Base-by-base conservation (phyloP, 495 filamentous ascomycete species). In the Annulohypoxylon bovei region DNA sequence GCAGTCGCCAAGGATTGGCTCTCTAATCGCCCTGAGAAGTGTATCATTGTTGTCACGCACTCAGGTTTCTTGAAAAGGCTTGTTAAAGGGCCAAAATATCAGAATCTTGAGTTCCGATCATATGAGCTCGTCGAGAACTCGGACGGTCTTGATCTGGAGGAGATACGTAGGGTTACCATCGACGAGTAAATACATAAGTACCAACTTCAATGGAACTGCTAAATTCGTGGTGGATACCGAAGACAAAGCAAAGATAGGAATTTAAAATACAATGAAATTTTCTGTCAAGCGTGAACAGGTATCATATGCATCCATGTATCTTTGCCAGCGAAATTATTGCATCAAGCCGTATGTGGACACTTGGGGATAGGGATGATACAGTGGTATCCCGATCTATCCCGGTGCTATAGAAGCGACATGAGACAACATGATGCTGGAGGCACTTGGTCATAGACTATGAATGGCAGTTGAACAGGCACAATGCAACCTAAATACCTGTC, bases 1-100 rank as follows among this genome's bases (percentile, higher is more conserved):
- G 74, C 77, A 44, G 76, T 72, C 5, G 79, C 75, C 16, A 81
- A 80, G 49, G 65, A 70, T 20, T 82, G 77, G 74, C 79, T 87
- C 65, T 79, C 75, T 23, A 68, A 73, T 23, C 79, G 83, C 9
- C 77, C 80, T 0, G 85, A 87, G 65, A 84, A 85, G 57, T 83
- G 84, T 56, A 81, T 87, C 52, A 78, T 83, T 9, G 85, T 86
- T 1, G 85, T 87, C 5, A 78, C 77, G 52, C 85, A 87, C 73
- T 81, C 82, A 4, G 84, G 80, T 0, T 87, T 87, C 65, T 71
- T 86, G 33, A 72, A 78, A 12, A 74, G 81, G 39, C 69, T 86
- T 12, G 70, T 76, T 25, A 56, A 61, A 40, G 75, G 77, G 20
- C 68, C 72, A 12, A 71, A 71, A 46, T 86, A 76, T 71, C 71